Evolutionary conservation across 2,329 filamentous ascomycete genomes (phyloP), one percentile per base, ranked within the genome.

Genomic region (Fusarium buxicola): DNA sequence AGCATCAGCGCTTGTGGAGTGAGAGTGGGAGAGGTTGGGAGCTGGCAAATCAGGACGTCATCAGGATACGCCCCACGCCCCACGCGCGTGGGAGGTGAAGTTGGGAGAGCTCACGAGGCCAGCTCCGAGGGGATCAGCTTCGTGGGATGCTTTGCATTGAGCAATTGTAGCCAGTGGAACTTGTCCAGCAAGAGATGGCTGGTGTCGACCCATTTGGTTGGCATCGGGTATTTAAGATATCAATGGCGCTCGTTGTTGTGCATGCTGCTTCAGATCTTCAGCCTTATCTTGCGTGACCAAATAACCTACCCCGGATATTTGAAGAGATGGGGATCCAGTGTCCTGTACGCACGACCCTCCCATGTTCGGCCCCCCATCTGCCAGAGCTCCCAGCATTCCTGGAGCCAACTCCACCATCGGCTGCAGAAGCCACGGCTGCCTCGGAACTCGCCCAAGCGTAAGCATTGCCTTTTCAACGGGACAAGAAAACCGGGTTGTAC

Each of bases 1-100:
- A 55, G 54, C 66, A 71, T 71, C 68, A 71, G 68, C 66, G 52
- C 55, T 61, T 68, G 69, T 69, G 69, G 69, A 71, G 63, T 54
- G 68, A 69, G 63, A 66, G 69, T 70, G 69, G 69, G 69, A 71
- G 69, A 66, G 38, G 38, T 48, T n/a, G 57, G 54, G 47, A 58
- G 30, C 48, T 66, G 58, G 66, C 68, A 70, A 71, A 71, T 70
- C 68, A 70, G 62, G 54, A 34, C 55, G 43, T 44, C 56, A 55
- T 65, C 31, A 64, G 47, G 48, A 55, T 50, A 60, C 57, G 68
- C 68, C 68, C 68, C 68, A 70, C 66, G 68, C 68, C 66, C 68
- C 68, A 70, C 68, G 45, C 46, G 63, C 59, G 68, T 69, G 68
- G 58, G 68, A 70, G 66, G 61, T 54, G 47, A 57, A 61, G 60